Base-by-base conservation (phyloP, 202 grass and related monocot genomes). In the Elaeis oleifera region DNA sequence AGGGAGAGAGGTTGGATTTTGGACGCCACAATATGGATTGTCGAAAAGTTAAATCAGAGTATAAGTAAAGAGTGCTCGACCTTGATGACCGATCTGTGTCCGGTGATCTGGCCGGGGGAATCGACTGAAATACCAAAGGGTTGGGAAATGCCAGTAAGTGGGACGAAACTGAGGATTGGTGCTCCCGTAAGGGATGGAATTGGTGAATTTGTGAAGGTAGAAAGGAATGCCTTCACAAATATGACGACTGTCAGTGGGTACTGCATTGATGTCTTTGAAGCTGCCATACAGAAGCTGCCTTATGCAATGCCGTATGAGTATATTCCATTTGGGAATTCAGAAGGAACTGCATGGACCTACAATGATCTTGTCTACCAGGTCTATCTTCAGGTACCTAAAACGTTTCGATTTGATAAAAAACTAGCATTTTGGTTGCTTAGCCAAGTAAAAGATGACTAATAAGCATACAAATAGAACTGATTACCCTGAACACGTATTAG, bases 351-450 rank as follows among this genome's bases (percentile, higher is more conserved):
- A n/a, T 19, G 48, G 4, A 80, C 56, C 49, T 85, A 86, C 16
- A 8, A 78, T 64, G 76, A 86, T 73, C 86, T 83, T 54, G 60
- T 83, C 28, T 16, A 73, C 23, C 83, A 86, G 63, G 82, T 90
- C 58, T 69, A 71, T 75, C 76, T 77, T 58, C 23, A 62, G 73
- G 83, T 86, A 75, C 1, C 29, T 0, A 2, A 24, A 24, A 24
- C 23, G 23, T 24, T 24, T 24, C 3, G 23, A 2, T 1, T 23
- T 23, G 23, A 23, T 23, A 1, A 5, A 29, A 31, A 31, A 6
- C 5, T 31, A 6, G 28, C 5, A 31, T 31, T 31, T 31, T 31
- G 5, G 4, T 31, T 6, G 28, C 28, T 5, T 31, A 31, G 28
- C 4, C 5, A 6, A 31, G 4, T 31, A 31, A 31, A 6, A 24